Base-by-base conservation (phyloP, 2,329 filamentous ascomycete genomes). In the Thielaviopsis ethacetica region DNA sequence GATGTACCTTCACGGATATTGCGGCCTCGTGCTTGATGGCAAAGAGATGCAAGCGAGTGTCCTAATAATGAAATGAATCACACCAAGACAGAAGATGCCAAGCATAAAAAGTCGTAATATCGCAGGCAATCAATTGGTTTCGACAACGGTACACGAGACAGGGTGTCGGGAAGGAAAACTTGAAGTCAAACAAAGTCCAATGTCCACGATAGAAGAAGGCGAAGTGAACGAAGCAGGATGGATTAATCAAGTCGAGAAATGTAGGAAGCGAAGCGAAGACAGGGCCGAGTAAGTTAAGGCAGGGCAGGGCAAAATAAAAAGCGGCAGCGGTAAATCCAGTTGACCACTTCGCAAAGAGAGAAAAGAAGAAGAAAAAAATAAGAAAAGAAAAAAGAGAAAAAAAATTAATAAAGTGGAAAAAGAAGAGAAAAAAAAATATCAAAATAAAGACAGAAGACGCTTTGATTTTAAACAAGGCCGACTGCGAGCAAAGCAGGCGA, bases 371-470 rank as follows among this genome's bases (percentile, higher is more conserved):
- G 62, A 63, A 64, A 61, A 53, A 60, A 65, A 64, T 61, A 56
- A 61, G 60, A 61, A 63, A 63, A 59, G 54, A 63, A 62, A 64
- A 63, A 61, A 63, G 62, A 63, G 63, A 63, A 63, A 63, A 63
- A 65, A 66, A 62, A 56, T 21, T 30, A 27, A 61, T 53, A 53
- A 21, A 24, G 51, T 34, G 47, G 53, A 47, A 52, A 19, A 59
- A 24, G 53, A 59, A 34, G 21, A 26, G 17, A 52, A 13, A 44
- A 17, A 44, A 44, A 44, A 41, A 41, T 41, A 41, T n/a, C 38
- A 15, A 26, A 15, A 24, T 15, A 15, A 26, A 52, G 10, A 52
- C 49, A 52, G 26, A 52, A 21, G 21, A 22, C 49, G 24, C 49
- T 52, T 52, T 17, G 49, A 26, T 52, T 15, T 12, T 15, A 19